Evolutionary conservation across 106 monocot genomes (phyloP).

Genomic region (Vanilla planifolia): DNA sequence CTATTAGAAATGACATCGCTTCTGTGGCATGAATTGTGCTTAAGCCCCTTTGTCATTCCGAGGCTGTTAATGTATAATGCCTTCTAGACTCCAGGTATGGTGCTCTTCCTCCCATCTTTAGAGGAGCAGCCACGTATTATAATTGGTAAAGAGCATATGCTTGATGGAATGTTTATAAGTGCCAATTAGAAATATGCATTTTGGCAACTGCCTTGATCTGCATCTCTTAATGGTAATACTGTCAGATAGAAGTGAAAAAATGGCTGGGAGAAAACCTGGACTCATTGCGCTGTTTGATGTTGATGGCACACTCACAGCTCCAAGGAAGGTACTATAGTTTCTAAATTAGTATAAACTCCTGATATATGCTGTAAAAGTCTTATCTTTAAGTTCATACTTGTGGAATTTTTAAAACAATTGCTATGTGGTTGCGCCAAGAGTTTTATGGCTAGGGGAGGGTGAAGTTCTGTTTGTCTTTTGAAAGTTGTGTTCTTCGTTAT

Average conservation of each 20-base stretch:
- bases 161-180: no score
- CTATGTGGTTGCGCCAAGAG: background rate
- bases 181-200: no score
- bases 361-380: background rate
- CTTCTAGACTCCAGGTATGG: no score
- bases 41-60: no score
- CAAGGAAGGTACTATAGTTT: conserved; percentile 57
- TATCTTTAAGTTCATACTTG: background rate
- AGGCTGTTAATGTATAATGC: no score
- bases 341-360: background rate
- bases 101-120: no score
- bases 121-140: no score
- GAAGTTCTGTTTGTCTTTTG: background rate
- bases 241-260: conserved; percentile 1
- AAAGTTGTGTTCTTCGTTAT: background rate
- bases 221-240: no score
- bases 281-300: conserved; percentile 89
- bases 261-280: conserved; percentile 40
- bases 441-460: background rate
- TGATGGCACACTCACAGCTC: conserved; percentile 95
- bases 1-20: no score
- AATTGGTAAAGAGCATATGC: no score
- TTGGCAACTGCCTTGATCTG: no score
- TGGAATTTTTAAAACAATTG: background rate
- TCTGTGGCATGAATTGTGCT: no score